These are phyloP conservation scores for Rauvolfia tetraphylla DNA, from an alignment of 257 asterid genomes.

Conservation along the genomic window DNA sequence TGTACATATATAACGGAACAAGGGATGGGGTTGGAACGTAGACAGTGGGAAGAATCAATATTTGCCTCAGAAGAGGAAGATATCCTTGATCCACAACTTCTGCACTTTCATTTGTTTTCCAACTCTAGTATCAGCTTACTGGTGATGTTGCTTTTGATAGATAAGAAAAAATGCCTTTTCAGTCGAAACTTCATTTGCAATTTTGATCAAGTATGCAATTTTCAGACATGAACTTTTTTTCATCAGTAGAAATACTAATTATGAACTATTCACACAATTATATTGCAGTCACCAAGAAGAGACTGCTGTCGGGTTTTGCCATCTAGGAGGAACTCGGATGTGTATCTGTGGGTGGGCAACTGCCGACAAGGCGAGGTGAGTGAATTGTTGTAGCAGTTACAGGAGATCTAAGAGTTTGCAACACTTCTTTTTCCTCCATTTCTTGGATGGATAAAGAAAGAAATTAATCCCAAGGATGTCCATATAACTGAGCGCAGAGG, in stretches of 20 bases:
- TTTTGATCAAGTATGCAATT: neutral
- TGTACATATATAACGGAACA: too few species aligned
- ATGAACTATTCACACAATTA: neutral
- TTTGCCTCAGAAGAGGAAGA: too few species aligned
- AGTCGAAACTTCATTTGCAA: neutral
- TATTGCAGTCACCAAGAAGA: conserved; percentile 57
- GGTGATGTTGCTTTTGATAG: neutral
- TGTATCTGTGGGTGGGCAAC: conserved; percentile 73
- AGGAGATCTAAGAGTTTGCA: neutral
- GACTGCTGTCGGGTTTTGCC: conserved; percentile 85
- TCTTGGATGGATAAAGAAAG: conserved; percentile 8
- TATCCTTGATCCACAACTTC: too few species aligned
- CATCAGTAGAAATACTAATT: neutral
- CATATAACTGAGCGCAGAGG: conserved; percentile 8
- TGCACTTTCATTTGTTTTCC: too few species aligned
- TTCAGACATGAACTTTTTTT: neutral
- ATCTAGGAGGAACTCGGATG: conserved; percentile 41
- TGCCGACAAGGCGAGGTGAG: conserved; percentile 69
- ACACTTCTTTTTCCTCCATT: neutral
- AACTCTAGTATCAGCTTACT: too few species aligned
- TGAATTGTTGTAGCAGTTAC: conserved; percentile 35
- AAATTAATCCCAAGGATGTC: conserved; percentile 8
- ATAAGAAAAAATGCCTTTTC: neutral
- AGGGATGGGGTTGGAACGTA: too few species aligned
- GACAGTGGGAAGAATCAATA: too few species aligned